These are phyloP conservation scores for Echria macrotheca DNA, from an alignment of 495 filamentous ascomycete genomes.

Conservation along the genomic window DNA sequence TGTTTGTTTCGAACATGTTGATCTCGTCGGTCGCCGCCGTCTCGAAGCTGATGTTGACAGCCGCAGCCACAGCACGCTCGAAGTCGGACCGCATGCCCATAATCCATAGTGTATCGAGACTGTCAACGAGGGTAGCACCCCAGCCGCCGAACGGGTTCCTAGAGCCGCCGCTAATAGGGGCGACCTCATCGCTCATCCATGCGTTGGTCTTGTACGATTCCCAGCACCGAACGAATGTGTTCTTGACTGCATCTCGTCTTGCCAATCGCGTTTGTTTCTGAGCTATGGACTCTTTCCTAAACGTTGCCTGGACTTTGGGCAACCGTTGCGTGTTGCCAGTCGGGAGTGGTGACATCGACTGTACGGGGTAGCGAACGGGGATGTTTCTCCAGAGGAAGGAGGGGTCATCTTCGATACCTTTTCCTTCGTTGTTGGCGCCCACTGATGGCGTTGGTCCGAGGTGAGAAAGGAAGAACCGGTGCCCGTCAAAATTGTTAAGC, in stretches of 20 bases:
- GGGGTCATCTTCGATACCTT: background rate
- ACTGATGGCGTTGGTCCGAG: no score
- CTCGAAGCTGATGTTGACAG: conserved; percentile 77
- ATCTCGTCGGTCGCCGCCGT: conserved; percentile 51
- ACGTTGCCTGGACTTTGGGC: conserved; percentile 63
- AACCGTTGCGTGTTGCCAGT: conserved; percentile 55
- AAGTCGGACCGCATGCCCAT: conserved; percentile 89
- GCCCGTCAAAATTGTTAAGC: background rate
- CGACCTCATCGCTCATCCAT: conserved; percentile 73
- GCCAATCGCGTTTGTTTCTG: conserved; percentile 35
- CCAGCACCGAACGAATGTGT: conserved; percentile 70
- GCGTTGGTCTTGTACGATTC: conserved; percentile 68
- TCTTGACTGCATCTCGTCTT: conserved; percentile 48
- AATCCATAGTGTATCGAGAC: conserved; percentile 89
- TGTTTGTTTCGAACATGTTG: conserved; percentile 76
- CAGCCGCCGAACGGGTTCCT: conserved; percentile 80
- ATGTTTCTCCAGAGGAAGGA: conserved; percentile 11
- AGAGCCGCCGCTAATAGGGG: conserved; percentile 50
- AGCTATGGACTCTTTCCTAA: conserved; percentile 23
- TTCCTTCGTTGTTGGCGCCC: no score
- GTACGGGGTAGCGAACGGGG: conserved; percentile 54
- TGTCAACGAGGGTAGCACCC: conserved; percentile 91
- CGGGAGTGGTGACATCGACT: conserved; percentile 64
- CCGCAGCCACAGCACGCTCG: conserved; percentile 68
- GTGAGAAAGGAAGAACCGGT: background rate